A percentile compares a stretch with the other conserved stretches of the same genome.
Conservation (phyloP, 306 rosid species). For the Mimosa pudica region DNA sequence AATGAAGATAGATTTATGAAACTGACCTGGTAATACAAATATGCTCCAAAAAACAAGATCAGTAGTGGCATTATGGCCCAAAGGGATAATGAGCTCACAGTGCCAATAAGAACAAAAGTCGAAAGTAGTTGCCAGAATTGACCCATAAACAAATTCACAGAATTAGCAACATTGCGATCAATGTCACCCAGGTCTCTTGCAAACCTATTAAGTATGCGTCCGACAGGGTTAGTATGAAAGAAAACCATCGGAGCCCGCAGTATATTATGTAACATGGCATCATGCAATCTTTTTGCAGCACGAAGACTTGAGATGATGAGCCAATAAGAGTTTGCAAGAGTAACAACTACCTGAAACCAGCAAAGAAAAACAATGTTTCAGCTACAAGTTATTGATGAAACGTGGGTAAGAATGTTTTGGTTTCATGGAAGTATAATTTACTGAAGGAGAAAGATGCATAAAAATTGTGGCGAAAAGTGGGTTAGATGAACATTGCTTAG, state of each 20-base stretch:
- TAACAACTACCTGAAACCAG: slow-evolving; percentile 62
- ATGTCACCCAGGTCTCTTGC: slow-evolving; percentile 82
- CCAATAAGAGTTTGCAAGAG: slow-evolving; percentile 81
- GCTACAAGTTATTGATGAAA: slow-evolving; percentile 9
- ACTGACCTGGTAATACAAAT: slow-evolving; percentile 78
- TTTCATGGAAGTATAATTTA: slow-evolving; percentile 4
- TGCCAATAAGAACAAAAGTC: slow-evolving; percentile 79
- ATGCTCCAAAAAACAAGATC: slow-evolving; percentile 76
- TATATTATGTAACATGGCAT: slow-evolving; percentile 57
- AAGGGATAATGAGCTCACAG: slow-evolving; percentile 80
- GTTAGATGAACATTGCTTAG: background rate
- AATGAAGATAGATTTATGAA: slow-evolving; percentile 3
- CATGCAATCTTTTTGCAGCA: slow-evolving; percentile 74
- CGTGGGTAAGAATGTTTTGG: slow-evolving; percentile 9
- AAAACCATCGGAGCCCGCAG: slow-evolving; percentile 81
- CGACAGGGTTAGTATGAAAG: slow-evolving; percentile 90
- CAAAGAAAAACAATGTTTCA: slow-evolving; percentile 34
- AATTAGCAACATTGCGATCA: slow-evolving; percentile 60
- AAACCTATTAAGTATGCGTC: slow-evolving; percentile 87
- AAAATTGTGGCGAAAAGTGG: slow-evolving; percentile 23
- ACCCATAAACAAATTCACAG: slow-evolving; percentile 54
- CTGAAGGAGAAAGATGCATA: slow-evolving; percentile 13
- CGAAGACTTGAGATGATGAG: slow-evolving; percentile 68
- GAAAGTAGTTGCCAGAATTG: slow-evolving; percentile 86
- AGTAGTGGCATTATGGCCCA: slow-evolving; percentile 92